Evolutionary conservation across 192 early-diverging fungal species (phyloP), one percentile per base, ranked within the genome.

Genomic region (Martensiomyces pterosporus): DNA sequence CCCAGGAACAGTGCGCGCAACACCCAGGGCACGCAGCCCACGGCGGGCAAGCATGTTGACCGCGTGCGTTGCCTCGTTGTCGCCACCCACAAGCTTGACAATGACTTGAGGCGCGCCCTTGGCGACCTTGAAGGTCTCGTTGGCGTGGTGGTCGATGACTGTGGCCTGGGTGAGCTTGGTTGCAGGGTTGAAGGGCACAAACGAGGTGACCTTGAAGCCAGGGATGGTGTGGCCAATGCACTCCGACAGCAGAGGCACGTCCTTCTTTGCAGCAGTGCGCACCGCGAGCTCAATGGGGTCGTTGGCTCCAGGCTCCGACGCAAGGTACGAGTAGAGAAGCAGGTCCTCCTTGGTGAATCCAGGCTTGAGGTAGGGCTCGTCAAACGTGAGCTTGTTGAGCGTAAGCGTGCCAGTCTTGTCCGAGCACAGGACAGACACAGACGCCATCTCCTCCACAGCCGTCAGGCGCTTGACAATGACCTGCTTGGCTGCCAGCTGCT

Each of bases 81-180:
- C 83, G 43, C 85, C 86, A 66, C 87, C 87, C 19, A 79, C 83
- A 35, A 93, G 81, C 61, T 79, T 78, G 55, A 88, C 82, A 51
- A 96, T 90, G 39, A 94, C 92, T 62, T 92, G 92, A 14, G 92
- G 92, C 19, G 93, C 93, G 55, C 93, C 93, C 78, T 97, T 97
- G 60, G 92, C 88, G 40, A 84, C 83, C 60, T 87, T 84, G 80
- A 97, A 94, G 39, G 79, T 68, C 58, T 87, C 77, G 39, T 68
- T 79, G 29, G 84, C 85, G 10, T 79, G 64, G 49, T 81, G 57
- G 64, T 95, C 80, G 36, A 79, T 74, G 47, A 94, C 85, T 6
- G 85, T 94, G 25, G 90, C 91, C 58, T 88, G 84, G 22, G 92
- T 94, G 80, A 92, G 85, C 75, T 95, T 98, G 44, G 88, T 86